phyloP scores from a whole-genome alignment of 805 yeast genomes.

The Danielia oregonensis region DNA sequence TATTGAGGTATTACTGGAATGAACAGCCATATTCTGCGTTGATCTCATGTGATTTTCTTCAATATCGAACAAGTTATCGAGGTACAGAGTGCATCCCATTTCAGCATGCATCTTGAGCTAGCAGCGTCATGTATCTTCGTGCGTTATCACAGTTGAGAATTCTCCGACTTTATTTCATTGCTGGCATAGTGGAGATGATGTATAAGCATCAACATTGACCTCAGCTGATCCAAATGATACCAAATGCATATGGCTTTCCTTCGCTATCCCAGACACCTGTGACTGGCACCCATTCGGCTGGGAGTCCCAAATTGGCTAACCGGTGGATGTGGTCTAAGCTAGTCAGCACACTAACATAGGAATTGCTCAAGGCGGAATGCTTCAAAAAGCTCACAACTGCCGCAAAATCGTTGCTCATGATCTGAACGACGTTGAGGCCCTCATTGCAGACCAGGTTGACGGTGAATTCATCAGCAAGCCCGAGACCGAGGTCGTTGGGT shows the following conservation, averaged over 20 bases:
- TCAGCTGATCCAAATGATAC: conserved; percentile 10
- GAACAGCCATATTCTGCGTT: too few species aligned
- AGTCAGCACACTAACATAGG: conserved; percentile 10
- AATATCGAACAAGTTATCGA: too few species aligned
- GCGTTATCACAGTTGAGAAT: too few species aligned
- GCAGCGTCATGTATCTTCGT: too few species aligned
- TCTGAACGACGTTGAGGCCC: conserved; percentile 1
- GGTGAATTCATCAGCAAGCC: conserved; percentile 2
- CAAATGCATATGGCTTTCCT: conserved; percentile 7
- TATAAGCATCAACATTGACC: too few species aligned
- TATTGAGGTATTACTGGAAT: too few species aligned
- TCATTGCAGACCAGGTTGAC: conserved; percentile 5
- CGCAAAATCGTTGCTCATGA: conserved; percentile 5
- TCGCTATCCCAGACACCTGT: conserved; percentile 11
- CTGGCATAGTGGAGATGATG: too few species aligned
- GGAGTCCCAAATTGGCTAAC: conserved; percentile 9
- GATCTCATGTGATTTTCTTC: too few species aligned
- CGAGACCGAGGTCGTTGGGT: neutral
- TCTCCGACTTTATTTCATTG: too few species aligned
- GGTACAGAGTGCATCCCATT: too few species aligned
- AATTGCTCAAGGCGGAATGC: conserved; percentile 2
- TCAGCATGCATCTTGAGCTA: too few species aligned
- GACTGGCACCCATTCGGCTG: conserved; percentile 17
- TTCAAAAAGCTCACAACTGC: conserved; percentile 10
- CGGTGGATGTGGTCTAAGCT: conserved; percentile 6